Evolutionary conservation across 495 filamentous ascomycete species (phyloP).

Genomic region (Tuber aestivum): DNA sequence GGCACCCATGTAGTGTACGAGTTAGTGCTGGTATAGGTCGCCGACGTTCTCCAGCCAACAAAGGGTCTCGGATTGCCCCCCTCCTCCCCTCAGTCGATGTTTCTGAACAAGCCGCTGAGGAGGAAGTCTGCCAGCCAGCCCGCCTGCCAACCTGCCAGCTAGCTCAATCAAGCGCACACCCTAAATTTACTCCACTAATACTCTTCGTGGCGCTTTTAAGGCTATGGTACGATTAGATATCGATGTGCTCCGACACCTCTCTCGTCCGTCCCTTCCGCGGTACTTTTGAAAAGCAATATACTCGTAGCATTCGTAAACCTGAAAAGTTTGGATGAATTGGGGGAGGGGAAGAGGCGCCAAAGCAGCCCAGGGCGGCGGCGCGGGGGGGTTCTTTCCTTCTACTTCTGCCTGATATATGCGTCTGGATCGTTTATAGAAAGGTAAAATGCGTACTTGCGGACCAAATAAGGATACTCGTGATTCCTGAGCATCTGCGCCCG

Average conservation of each 20-base stretch:
- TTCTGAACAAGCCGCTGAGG: not conserved
- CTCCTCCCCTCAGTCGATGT: constrained; percentile 15
- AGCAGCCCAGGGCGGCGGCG: too few relatives aligned
- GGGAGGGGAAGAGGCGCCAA: not conserved
- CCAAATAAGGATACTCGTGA: not conserved
- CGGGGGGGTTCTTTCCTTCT: not conserved
- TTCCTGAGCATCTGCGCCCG: not conserved
- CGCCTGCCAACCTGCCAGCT: too few relatives aligned
- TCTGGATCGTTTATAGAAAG: not conserved
- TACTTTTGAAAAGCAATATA: not conserved
- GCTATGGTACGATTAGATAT: constrained; percentile 5
- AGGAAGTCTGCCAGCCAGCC: too few relatives aligned
- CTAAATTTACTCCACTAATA: not conserved
- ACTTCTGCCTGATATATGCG: not conserved
- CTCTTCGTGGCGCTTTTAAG: constrained; percentile 3
- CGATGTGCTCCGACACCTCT: not conserved
- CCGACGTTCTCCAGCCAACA: constrained; percentile 36
- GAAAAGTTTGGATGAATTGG: not conserved
- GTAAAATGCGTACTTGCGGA: not conserved
- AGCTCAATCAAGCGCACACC: constrained; percentile 3
- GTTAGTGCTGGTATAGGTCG: too few relatives aligned
- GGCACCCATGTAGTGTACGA: not conserved
- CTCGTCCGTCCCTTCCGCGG: not conserved
- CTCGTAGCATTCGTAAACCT: too few relatives aligned
- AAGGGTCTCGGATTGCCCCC: constrained; percentile 36